Evolutionary conservation across 192 early-diverging fungal species (phyloP).

Genomic region (Globomyces pollinis-pini): DNA sequence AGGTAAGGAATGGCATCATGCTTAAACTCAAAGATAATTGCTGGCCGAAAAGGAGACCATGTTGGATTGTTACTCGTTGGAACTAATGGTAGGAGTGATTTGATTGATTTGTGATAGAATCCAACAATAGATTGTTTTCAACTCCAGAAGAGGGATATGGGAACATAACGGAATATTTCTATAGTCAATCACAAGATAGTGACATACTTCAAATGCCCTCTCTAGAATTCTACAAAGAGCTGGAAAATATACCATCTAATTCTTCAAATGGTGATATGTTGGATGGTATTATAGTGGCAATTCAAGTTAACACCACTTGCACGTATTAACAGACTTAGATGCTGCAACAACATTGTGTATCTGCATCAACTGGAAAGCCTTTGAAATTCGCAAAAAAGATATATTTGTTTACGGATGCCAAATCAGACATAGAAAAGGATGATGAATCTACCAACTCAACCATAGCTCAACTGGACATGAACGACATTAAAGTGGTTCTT

Average conservation of each 20-base stretch:
- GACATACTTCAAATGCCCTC: no score
- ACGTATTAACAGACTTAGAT: slow-evolving; percentile 61
- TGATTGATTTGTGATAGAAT: neutral
- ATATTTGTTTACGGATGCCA: slow-evolving; percentile 57
- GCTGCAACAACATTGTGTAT: slow-evolving; percentile 38
- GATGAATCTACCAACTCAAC: slow-evolving; percentile 30
- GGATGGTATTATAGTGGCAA: slow-evolving; percentile 5
- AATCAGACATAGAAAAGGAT: slow-evolving; percentile 32
- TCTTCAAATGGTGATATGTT: slow-evolving; percentile 46
- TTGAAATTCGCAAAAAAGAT: slow-evolving; percentile 64
- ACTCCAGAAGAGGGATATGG: slow-evolving; percentile 3
- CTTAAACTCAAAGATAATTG: slow-evolving; percentile 44
- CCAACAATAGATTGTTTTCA: neutral
- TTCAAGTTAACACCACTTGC: neutral
- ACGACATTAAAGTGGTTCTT: slow-evolving; percentile 31
- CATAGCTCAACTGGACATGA: slow-evolving; percentile 13
- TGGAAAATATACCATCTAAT: no score
- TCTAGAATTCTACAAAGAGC: no score
- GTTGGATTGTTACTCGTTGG: slow-evolving; percentile 42
- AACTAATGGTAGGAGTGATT: no score
- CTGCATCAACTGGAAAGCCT: slow-evolving; percentile 43
- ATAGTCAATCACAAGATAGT: no score
- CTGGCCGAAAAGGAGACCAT: slow-evolving; percentile 57
- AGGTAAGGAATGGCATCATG: no score
- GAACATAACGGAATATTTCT: neutral